phyloP scores from a whole-genome alignment of 495 filamentous ascomycete species.

The Annulohypoxylon moriforme region DNA sequence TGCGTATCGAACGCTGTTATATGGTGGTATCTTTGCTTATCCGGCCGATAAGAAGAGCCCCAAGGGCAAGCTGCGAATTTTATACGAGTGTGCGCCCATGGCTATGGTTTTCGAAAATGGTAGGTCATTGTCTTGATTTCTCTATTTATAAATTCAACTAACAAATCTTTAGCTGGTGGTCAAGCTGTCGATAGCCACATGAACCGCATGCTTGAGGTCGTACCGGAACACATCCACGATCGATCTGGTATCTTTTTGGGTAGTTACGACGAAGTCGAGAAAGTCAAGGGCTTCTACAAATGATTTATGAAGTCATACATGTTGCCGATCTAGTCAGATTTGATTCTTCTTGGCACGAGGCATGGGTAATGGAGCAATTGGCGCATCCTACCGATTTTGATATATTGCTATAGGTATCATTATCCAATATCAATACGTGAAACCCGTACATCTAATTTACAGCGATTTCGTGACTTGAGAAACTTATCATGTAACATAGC shows the following conservation, averaged over 20 bases:
- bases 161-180: slow-evolving; percentile 74
- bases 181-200: slow-evolving; percentile 90
- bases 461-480: neutral
- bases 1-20: slow-evolving; percentile 93
- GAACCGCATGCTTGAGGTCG: slow-evolving; percentile 87
- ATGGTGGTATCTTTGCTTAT: slow-evolving; percentile 97
- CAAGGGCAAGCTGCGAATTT: slow-evolving; percentile 96
- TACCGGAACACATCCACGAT: slow-evolving; percentile 95
- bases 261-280: slow-evolving; percentile 93
- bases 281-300: slow-evolving; percentile 79
- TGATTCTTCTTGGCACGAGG: slow-evolving; percentile 13
- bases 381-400: slow-evolving; percentile 12
- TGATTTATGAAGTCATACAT: slow-evolving; percentile 25
- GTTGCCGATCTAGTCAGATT: neutral
- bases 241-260: slow-evolving; percentile 96
- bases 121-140: too few relatives aligned
- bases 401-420: neutral
- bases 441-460: neutral
- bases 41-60: slow-evolving; percentile 97
- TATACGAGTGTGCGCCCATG: slow-evolving; percentile 99
- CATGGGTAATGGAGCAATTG: slow-evolving; percentile 27
- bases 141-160: too few relatives aligned
- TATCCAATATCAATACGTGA: neutral
- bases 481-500: too few relatives aligned
- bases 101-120: slow-evolving; percentile 99